Base-by-base conservation (phyloP, 495 filamentous ascomycete species). In the Massariosphaeria phaeospora region DNA sequence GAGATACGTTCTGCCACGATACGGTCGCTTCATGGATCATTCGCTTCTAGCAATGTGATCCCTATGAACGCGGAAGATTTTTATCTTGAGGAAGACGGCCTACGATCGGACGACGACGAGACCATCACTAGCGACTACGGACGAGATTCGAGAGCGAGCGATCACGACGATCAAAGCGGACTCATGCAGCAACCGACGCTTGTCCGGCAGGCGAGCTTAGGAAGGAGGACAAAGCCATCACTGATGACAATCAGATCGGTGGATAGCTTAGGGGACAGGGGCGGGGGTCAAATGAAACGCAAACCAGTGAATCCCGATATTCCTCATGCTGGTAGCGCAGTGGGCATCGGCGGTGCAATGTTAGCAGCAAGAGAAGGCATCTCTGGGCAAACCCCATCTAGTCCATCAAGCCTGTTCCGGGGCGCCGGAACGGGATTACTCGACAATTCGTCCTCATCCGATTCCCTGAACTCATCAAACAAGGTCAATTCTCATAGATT, bases 31-130 rank as follows among this genome's bases (percentile, higher is more conserved):
- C 79, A 84, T 64, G 80, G 78, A 17, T 91, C 88, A 0, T 86
- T 84, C 64, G 88, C 88, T 7, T 94, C 90, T 6, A 95, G 88
- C 67, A 79, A 81, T 46, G 85, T 80, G 0, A 87, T 94, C 49
- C 88, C 89, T 1, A 76, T 79, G n/a, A 57, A 63, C 27, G 52
- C 47, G 11, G 55, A 60, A 8, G 64, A 66, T 15, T 69, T 58
- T 47, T 70, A 68, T 46, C 29, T 67, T 15, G 57, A 68, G 34
- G 65, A 66, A 75, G 36, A 68, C 66, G 40, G 5, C 52, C 60
- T 13, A 64, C 48, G 69, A 21, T 73, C 71, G 20, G 71, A 75
- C 33, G 75, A 79, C 20, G 68, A 71, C 13, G 70, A 74, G 27
- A 39, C 59, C 18, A 57, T 63, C 13, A 65, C 64, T 8, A 36